Evolutionary conservation across 805 yeast species (phyloP), one percentile per base, ranked within the genome.

Genomic region (Spathaspora sp.): DNA sequence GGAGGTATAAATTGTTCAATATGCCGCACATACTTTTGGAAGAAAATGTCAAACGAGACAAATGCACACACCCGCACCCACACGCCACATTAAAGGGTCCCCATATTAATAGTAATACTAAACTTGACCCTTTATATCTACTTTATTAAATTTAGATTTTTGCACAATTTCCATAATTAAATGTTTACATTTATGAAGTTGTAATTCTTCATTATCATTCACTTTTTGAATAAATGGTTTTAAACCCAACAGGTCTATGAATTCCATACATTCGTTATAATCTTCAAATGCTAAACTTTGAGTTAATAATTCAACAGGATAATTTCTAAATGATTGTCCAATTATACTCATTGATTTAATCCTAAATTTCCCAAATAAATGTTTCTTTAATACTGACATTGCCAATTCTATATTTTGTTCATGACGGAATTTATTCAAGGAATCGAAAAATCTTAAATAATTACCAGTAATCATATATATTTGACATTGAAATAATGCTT

Each of bases 41-140:
- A 23, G 26, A 23, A n/a, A 23, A 23, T 23, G 26, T 23, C 26
- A 3, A 23, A 23, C 26, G 6, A n/a, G 6, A 23, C 26, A 23
- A 6, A 23, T 6, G 26, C 26, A 23, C 26, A 23, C 26, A 23
- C 26, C 26, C 26, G 6, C 26, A 6, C 26, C 26, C 26, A 23
- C 3, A 23, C 26, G 6, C 26, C 26, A 23, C 26, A 23, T 23
- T 4, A 23, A 23, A 23, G 26, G 6, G 6, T 23, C 6, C 26
- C 26, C 6, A 23, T 23, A 23, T 23, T 23, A 6, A 23, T 23
- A 14, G 2, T 20, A 26, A 5, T 42, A 14, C 14, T 66, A 85
- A 7, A 83, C 76, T 68, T 92, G 97, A 0, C 98, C 98, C 72
- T 92, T 92, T 55, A 93, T 91, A 63, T 92, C 97, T 12, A 92